Conservation (phyloP, 352 stramenopile species). For the Pilasporangium apinafurcum region DNA sequence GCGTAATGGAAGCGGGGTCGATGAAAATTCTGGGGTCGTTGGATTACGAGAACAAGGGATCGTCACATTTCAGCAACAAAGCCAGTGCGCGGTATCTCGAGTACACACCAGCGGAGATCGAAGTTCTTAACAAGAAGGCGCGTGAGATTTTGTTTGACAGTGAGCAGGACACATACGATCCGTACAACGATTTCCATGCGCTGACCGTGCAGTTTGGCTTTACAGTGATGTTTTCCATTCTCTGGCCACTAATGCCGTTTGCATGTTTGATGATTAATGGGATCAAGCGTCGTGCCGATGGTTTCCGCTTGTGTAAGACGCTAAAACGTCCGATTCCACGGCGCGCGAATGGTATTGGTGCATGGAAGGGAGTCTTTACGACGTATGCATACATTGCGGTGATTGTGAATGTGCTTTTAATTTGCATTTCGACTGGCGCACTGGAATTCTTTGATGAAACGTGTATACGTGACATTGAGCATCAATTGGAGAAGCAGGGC, state of each 20-base stretch:
- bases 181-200: constrained; percentile 72
- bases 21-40: constrained; percentile 81
- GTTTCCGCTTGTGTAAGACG: constrained; percentile 61
- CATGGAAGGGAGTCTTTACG: constrained; percentile 54
- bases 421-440: constrained; percentile 66
- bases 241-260: constrained; percentile 72
- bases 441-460: constrained; percentile 61
- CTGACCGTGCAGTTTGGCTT: constrained; percentile 69
- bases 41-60: constrained; percentile 69
- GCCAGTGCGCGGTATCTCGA: constrained; percentile 58
- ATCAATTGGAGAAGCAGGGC: constrained; percentile 49
- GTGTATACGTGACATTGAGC: constrained; percentile 45
- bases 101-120: constrained; percentile 51
- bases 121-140: constrained; percentile 60
- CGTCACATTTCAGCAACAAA: constrained; percentile 70
- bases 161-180: constrained; percentile 65
- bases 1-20: constrained; percentile 54
- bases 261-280: constrained; percentile 69
- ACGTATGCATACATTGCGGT: constrained; percentile 58
- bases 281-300: constrained; percentile 60
- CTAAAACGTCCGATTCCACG: constrained; percentile 66
- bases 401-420: constrained; percentile 63
- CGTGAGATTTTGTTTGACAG: constrained; percentile 68
- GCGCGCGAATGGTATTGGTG: constrained; percentile 66
- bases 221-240: constrained; percentile 77